These are phyloP conservation scores for Neoboletus subvelutipes DNA, from an alignment of 768 basidiomycete genomes.

Conservation along the genomic window DNA sequence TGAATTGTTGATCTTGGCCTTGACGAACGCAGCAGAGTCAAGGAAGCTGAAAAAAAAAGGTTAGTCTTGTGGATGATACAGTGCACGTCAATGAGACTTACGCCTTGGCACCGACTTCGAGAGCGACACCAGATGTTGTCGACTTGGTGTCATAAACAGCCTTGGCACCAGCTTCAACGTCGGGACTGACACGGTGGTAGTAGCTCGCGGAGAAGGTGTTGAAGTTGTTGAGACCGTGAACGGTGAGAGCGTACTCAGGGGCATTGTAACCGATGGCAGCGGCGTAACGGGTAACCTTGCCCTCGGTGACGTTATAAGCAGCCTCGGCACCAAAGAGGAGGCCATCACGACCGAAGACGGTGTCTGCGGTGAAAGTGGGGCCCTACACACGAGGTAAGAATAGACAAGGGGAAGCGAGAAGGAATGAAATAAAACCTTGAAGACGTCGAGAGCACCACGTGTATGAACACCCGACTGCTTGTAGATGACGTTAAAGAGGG, in stretches of 20 bases:
- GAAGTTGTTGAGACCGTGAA: constrained; percentile 94
- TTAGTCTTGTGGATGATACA: not conserved
- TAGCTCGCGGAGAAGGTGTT: constrained; percentile 93
- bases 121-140: constrained; percentile 77
- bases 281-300: constrained; percentile 88
- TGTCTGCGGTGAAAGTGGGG: constrained; percentile 95
- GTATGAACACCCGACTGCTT: constrained; percentile 96
- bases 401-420: not conserved
- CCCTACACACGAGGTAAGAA: constrained; percentile 53
- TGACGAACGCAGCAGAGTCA: constrained; percentile 88
- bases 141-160: constrained; percentile 95
- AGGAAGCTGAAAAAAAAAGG: constrained; percentile 53
- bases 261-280: constrained; percentile 94
- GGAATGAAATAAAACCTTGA: constrained; percentile 65
- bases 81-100: constrained; percentile 41
- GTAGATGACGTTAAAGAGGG: constrained; percentile 81
- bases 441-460: constrained; percentile 85
- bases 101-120: constrained; percentile 97
- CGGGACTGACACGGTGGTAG: constrained; percentile 92
- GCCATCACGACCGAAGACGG: constrained; percentile 93
- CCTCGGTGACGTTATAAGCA: constrained; percentile 94
- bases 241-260: constrained; percentile 90
- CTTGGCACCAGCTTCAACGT: constrained; percentile 95
- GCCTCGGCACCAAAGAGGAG: constrained; percentile 97
- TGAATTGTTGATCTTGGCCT: constrained; percentile 98